A percentile compares a stretch with the other conserved stretches of the same genome.
These are phyloP conservation scores for Lolium multiflorum DNA, from an alignment of 176 grass and related monocot species.

Conservation along the genomic window DNA sequence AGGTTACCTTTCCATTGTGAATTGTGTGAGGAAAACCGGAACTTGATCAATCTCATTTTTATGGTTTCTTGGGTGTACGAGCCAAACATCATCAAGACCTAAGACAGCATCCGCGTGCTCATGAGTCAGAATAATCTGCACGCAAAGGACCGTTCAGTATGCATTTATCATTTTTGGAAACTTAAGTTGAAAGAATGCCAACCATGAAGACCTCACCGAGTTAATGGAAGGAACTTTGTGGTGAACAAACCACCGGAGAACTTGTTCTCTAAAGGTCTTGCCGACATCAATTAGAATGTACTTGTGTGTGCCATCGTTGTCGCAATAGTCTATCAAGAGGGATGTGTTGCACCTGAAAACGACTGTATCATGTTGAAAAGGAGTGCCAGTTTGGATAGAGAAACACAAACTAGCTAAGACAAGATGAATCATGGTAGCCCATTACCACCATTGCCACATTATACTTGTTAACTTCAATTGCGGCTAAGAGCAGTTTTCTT, in stretches of 20 bases:
- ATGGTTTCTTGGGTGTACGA: constrained; percentile 50
- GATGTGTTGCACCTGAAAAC: constrained; percentile 78
- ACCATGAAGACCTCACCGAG: constrained; percentile 51
- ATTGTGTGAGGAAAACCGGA: constrained; percentile 81
- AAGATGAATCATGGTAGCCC: background rate
- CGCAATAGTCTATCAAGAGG: constrained; percentile 81
- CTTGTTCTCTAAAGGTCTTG: constrained; percentile 88
- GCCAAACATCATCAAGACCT: constrained; percentile 82
- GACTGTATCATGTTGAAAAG: too few relatives aligned
- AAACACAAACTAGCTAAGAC: background rate
- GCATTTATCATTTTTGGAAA: background rate
- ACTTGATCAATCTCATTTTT: constrained; percentile 52
- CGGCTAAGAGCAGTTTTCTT: too few relatives aligned
- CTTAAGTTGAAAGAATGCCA: background rate
- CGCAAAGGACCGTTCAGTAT: background rate
- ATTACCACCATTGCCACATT: background rate
- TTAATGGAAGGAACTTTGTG: constrained; percentile 71
- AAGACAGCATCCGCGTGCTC: constrained; percentile 88
- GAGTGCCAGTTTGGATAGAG: too few relatives aligned
- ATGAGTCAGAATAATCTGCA: constrained; percentile 96
- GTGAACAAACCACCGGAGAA: constrained; percentile 79
- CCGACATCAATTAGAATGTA: constrained; percentile 80
- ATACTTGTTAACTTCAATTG: background rate
- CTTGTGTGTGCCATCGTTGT: constrained; percentile 50
- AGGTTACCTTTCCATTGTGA: constrained; percentile 80